Percentiles rank a stretch among this genome's conserved stretches.
Conservation (phyloP, 1,139 yeast genomes). For the Taphrina deformans region DNA sequence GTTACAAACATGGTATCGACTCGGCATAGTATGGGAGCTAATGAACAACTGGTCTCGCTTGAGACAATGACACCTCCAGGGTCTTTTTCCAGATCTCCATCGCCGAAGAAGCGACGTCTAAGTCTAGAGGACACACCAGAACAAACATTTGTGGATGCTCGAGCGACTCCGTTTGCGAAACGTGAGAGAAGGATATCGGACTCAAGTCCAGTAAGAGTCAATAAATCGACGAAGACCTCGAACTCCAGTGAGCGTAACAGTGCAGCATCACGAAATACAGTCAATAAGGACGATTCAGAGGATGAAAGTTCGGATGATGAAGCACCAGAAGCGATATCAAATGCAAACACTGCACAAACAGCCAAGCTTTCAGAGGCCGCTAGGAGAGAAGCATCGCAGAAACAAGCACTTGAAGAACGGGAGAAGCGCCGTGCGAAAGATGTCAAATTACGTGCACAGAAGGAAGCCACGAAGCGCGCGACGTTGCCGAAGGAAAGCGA, state of each 20-base stretch:
- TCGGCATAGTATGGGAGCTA: conserved; percentile 18
- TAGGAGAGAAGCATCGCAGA: not conserved
- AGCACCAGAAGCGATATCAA: conserved; percentile 28
- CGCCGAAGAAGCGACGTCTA: conserved; percentile 9
- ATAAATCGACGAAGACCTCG: not conserved
- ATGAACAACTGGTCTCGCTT: conserved; percentile 13
- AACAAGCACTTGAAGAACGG: conserved; percentile 10
- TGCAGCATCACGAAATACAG: not conserved
- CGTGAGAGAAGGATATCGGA: not conserved
- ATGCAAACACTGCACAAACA: conserved; percentile 1
- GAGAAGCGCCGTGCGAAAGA: conserved; percentile 15
- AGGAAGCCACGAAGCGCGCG: not conserved
- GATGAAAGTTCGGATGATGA: conserved; percentile 18
- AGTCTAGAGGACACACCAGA: not conserved
- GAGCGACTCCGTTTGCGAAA: conserved; percentile 21
- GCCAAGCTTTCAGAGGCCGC: not conserved
- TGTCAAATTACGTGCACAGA: conserved; percentile 5
- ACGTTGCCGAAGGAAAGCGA: not conserved
- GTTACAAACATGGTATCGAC: conserved; percentile 22
- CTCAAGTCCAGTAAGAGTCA: not conserved
- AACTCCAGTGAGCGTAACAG: not conserved
- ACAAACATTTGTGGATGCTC: conserved; percentile 21
- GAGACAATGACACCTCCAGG: not conserved
- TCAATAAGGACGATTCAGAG: not conserved
- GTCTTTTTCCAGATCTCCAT: not conserved